Base-by-base conservation (phyloP, 2,329 filamentous ascomycete species). In the Fusarium azukiicola region DNA sequence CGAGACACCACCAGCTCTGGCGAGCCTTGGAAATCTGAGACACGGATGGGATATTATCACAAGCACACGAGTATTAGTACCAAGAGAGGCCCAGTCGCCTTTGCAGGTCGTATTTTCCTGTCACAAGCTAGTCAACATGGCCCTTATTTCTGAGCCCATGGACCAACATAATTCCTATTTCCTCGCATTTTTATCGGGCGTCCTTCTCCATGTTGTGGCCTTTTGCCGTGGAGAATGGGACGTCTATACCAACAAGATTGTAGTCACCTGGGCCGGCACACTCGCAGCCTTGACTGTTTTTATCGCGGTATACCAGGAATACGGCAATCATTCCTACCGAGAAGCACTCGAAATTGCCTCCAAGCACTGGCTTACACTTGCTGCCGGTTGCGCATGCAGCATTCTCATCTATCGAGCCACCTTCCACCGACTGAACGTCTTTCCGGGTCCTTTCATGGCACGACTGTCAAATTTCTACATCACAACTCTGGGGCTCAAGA, bases 191-290 rank as follows among this genome's bases (percentile, higher is more conserved):
- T 27, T 27, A 27, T 27, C 27, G 19, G 74, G 74, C 13, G 63
- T 71, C 17, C 16, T 68, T n/a, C 61, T 74, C 16, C 74, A 76
- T 36, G 47, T 70, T 4, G 23, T 12, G 9, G 21, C 50, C 38
- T 76, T 76, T 16, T 17, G 61, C 7, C 72, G 42, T 17, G 71
- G 74, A 19, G 74, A 76, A 69, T 76, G 74, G 74, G 74, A 76
- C 21, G 67, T 76, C 19, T 71, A 76, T 19, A 76, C 74, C 2
- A 68, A 72, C 16, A 76, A 66, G 13, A 46, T 76, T n/a, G 6
- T 71, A 9, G 47, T 27, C 6, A 27, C 63, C 5, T 47, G 46
- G 38, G 23, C 46, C 2, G 5, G 52, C 5, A 17, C 58, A 1
- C 54, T 71, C 7, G 27, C 69, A 27, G 32, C 23, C 3, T 13